These are phyloP conservation scores for Hemisphaericaspora xylofermentans DNA, from an alignment of 1,139 yeast species.

Conservation along the genomic window DNA sequence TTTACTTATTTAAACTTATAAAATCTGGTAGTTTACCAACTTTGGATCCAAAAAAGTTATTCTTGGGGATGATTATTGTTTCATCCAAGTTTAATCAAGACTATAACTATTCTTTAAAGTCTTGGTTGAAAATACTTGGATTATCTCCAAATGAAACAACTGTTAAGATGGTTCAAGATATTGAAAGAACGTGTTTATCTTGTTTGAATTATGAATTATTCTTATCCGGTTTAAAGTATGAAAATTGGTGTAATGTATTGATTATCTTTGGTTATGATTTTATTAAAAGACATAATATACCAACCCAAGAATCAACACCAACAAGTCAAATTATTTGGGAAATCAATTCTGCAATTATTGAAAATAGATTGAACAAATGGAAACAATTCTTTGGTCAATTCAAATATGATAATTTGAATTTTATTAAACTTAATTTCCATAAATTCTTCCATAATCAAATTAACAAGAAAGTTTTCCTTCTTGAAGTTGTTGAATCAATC, in stretches of 20 bases:
- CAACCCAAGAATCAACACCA: conserved; percentile 12
- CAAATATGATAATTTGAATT: conserved; percentile 18
- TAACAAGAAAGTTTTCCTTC: conserved; percentile 32
- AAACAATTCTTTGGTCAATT: conserved; percentile 25
- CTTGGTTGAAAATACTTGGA: conserved; percentile 81
- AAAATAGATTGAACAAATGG: conserved; percentile 33
- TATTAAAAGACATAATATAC: conserved; percentile 29
- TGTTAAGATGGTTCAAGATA: conserved; percentile 44
- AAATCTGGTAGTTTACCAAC: conserved; percentile 13
- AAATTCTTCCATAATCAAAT: conserved; percentile 34
- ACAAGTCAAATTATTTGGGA: conserved; percentile 34
- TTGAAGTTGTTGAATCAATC: conserved; percentile 6
- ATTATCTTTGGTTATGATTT: conserved; percentile 48
- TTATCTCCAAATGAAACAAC: conserved; percentile 28
- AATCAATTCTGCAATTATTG: conserved; percentile 20
- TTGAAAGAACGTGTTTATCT: conserved; percentile 56
- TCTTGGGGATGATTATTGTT: conserved; percentile 64
- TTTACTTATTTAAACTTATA: conserved; percentile 54
- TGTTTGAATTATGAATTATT: conserved; percentile 57
- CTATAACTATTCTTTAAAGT: conserved; percentile 62
- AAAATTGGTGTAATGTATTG: conserved; percentile 53
- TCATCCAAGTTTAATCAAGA: conserved; percentile 76
- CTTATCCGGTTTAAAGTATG: conserved; percentile 49
- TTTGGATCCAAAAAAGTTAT: conserved; percentile 61
- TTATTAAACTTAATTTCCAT: conserved; percentile 29